Conservation (phyloP, 225 moss, liverwort and hornwort genomes). For the Marchantia polymorpha region DNA sequence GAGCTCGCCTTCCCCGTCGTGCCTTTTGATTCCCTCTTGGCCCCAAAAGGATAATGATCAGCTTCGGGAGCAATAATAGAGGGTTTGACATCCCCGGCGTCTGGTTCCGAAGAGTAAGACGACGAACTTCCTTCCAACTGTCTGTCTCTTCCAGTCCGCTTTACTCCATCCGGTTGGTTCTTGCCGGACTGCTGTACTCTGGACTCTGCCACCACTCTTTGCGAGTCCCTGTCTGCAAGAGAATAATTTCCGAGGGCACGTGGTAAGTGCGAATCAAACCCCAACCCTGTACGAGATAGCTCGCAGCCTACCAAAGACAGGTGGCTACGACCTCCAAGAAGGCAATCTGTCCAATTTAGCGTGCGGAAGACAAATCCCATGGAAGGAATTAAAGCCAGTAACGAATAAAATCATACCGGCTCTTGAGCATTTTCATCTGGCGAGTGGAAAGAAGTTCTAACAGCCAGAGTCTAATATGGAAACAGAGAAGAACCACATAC, state of each 20-base stretch:
- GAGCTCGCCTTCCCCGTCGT: slow-evolving; percentile 36
- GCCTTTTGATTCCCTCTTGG: slow-evolving; percentile 13
- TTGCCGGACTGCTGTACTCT: neutral
- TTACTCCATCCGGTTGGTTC: neutral
- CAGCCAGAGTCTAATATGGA: neutral
- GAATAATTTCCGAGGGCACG: neutral
- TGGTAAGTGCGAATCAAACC: neutral
- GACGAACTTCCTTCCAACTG: slow-evolving; percentile 13
- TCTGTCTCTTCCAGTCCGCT: slow-evolving; percentile 15
- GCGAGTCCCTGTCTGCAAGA: neutral
- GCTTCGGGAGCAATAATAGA: slow-evolving; percentile 7
- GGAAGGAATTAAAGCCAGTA: neutral
- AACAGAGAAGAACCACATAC: neutral
- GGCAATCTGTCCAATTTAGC: neutral
- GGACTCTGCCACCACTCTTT: neutral
- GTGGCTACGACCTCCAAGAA: neutral
- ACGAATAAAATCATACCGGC: neutral
- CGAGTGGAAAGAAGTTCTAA: no score
- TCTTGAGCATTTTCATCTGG: neutral
- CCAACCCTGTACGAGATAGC: neutral
- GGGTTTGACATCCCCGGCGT: slow-evolving; percentile 23
- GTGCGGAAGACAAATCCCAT: neutral
- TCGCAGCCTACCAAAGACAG: neutral
- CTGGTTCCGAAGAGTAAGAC: slow-evolving; percentile 18
- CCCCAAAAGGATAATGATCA: neutral